Evolutionary conservation across 306 rosid genomes (phyloP).

Genomic region (Malus sieversii): DNA sequence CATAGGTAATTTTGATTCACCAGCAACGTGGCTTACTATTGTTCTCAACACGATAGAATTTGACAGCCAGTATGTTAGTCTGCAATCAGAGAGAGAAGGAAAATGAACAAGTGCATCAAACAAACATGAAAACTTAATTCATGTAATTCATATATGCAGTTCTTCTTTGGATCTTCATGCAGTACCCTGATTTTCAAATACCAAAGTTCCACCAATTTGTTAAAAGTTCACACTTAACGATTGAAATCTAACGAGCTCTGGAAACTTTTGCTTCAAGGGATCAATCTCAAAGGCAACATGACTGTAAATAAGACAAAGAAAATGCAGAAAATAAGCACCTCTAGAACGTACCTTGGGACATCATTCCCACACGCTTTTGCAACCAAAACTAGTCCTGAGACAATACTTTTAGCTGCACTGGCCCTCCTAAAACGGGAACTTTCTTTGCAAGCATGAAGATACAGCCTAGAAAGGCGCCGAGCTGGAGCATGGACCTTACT

Average conservation of each 20-base stretch:
- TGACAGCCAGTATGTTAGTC: slow-evolving; percentile 90
- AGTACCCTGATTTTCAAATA: neutral
- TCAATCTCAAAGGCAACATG: neutral
- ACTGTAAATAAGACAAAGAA: neutral
- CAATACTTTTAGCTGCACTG: slow-evolving; percentile 82
- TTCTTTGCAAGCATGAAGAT: slow-evolving; percentile 83
- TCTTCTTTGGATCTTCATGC: neutral
- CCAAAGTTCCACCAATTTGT: neutral
- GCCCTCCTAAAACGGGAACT: slow-evolving; percentile 49
- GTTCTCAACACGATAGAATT: slow-evolving; percentile 73
- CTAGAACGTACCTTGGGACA: slow-evolving; percentile 68
- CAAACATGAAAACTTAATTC: neutral
- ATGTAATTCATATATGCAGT: neutral
- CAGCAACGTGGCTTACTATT: slow-evolving; percentile 50
- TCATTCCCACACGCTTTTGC: slow-evolving; percentile 99
- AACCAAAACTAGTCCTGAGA: slow-evolving; percentile 85
- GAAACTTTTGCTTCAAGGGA: slow-evolving; percentile 4
- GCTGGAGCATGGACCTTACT: slow-evolving; percentile 98
- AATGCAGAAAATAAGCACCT: slow-evolving; percentile 6
- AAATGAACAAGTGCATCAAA: slow-evolving; percentile 9
- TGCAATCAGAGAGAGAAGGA: slow-evolving; percentile 29
- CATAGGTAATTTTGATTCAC: slow-evolving; percentile 25
- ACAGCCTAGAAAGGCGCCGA: slow-evolving; percentile 84
- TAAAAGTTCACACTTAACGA: neutral
- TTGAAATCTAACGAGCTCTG: neutral